Conservation (phyloP, 1,284 basidiomycete genomes). For the Inonotus obliquus region DNA sequence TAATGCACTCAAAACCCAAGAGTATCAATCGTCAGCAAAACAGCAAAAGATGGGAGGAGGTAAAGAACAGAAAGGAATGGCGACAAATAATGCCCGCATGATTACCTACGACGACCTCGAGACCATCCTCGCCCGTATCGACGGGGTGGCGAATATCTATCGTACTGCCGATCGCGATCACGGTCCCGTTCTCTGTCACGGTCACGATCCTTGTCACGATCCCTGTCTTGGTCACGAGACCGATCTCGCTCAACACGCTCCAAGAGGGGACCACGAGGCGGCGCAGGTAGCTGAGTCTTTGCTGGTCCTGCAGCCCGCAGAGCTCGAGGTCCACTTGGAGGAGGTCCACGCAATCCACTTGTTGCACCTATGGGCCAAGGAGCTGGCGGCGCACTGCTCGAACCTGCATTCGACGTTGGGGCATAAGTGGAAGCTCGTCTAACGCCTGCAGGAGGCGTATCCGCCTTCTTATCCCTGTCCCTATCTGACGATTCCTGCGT, state of each 20-base stretch:
- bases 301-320: constrained; percentile 23
- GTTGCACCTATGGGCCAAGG: constrained; percentile 18
- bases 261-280: constrained; percentile 39
- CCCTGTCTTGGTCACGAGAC: constrained; percentile 24
- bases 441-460: neutral
- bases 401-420: constrained; percentile 20
- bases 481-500: neutral
- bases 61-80: neutral
- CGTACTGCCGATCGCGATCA: constrained; percentile 26
- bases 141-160: constrained; percentile 3
- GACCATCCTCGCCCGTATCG: neutral
- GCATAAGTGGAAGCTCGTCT: constrained; percentile 6
- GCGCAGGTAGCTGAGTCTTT: constrained; percentile 21
- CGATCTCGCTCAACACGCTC: constrained; percentile 37
- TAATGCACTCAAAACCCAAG: neutral
- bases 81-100: neutral
- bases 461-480: neutral
- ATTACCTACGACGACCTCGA: constrained; percentile 3
- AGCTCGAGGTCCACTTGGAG: constrained; percentile 51
- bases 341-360: constrained; percentile 28
- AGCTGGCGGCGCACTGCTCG: constrained; percentile 24
- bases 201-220: neutral
- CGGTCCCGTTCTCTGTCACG: constrained; percentile 31
- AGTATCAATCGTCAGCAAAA: neutral
- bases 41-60: neutral